Conservation (phyloP, 768 basidiomycete genomes). For the Leccinum boreale region DNA sequence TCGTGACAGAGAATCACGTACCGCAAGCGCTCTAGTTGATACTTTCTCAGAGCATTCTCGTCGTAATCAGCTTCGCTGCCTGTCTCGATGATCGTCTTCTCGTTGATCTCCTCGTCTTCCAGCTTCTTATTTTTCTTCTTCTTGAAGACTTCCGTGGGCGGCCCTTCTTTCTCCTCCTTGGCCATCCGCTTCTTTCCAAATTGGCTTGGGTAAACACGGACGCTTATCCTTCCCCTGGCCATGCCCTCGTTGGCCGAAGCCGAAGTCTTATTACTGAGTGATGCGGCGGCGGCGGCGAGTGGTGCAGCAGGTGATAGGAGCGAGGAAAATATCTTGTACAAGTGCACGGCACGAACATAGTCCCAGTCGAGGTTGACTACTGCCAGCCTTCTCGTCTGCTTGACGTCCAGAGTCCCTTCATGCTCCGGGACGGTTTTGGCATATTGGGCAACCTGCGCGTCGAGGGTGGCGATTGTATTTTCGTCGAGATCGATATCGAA, state of each 20-base stretch:
- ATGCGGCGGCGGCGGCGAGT: slow-evolving; percentile 29
- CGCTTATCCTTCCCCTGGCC: slow-evolving; percentile 66
- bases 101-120: slow-evolving; percentile 57
- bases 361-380: slow-evolving; percentile 99
- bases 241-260: slow-evolving; percentile 23
- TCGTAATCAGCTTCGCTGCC: slow-evolving; percentile 72
- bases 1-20: slow-evolving; percentile 26
- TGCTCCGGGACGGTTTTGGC: slow-evolving; percentile 45
- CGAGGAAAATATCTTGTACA: slow-evolving; percentile 92
- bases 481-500: slow-evolving; percentile 80
- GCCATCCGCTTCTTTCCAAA: slow-evolving; percentile 89
- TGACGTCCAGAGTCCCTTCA: slow-evolving; percentile 38
- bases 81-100: slow-evolving; percentile 60
- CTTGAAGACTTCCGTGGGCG: slow-evolving; percentile 80
- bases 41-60: slow-evolving; percentile 81
- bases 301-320: slow-evolving; percentile 64
- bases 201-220: slow-evolving; percentile 88
- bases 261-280: slow-evolving; percentile 15
- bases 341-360: slow-evolving; percentile 81
- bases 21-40: slow-evolving; percentile 92
- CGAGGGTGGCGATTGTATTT: slow-evolving; percentile 61
- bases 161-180: slow-evolving; percentile 86
- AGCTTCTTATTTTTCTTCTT: slow-evolving; percentile 38
- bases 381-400: slow-evolving; percentile 70
- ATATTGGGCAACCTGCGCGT: slow-evolving; percentile 70